Percentiles rank a stretch among this genome's conserved stretches.
phyloP scores from a whole-genome alignment of 306 rosid genomes.

The Prunus fruticosa region DNA sequence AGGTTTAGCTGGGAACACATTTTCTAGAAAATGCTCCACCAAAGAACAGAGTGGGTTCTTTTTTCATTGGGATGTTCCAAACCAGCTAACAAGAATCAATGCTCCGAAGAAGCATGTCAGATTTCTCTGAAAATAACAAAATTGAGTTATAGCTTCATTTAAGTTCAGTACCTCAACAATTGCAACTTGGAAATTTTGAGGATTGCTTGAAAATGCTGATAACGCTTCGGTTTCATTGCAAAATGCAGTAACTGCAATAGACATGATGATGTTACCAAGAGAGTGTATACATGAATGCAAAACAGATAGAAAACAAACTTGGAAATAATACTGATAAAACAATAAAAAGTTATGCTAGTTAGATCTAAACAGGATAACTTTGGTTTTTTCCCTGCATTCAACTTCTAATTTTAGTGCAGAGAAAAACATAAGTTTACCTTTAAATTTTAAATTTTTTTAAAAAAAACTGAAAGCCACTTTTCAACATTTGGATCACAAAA shows the following conservation, averaged over 20 bases:
- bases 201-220: constrained; percentile 54
- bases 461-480: not conserved
- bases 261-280: constrained; percentile 17
- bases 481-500: constrained; percentile 34
- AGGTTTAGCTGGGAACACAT: not conserved
- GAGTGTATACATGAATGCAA: not conserved
- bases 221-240: constrained; percentile 63
- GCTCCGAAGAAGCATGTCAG: not conserved
- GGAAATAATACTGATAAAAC: not conserved
- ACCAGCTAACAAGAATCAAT: not conserved
- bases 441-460: not conserved
- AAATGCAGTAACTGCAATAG: constrained; percentile 58
- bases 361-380: not conserved
- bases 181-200: constrained; percentile 75
- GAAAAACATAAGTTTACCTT: not conserved
- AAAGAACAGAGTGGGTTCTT: not conserved
- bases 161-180: constrained; percentile 61
- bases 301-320: not conserved
- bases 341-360: not conserved
- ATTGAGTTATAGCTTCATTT: not conserved
- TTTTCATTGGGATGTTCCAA: not conserved
- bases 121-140: not conserved
- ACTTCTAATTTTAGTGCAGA: constrained; percentile 1
- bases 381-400: constrained; percentile 2
- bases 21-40: not conserved